phyloP scores from a whole-genome alignment of 371 early-diverging fungal species.

The Mortierella sp. region DNA sequence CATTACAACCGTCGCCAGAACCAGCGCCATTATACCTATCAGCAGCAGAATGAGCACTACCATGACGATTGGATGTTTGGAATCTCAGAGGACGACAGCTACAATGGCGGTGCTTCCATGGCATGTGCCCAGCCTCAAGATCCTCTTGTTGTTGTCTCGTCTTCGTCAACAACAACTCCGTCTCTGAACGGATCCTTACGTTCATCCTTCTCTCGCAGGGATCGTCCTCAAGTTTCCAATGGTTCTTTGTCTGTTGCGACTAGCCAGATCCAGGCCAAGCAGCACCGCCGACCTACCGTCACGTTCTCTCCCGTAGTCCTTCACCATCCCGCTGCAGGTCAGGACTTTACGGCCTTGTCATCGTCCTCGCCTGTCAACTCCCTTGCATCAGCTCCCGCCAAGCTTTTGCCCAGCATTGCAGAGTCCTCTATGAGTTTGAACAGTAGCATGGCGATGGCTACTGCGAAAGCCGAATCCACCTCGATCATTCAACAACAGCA shows the following conservation, averaged over 20 bases:
- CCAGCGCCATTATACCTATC: conserved; percentile 12
- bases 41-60: conserved; percentile 32
- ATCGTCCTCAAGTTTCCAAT: conserved; percentile 7
- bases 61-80: conserved; percentile 53
- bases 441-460: conserved; percentile 2
- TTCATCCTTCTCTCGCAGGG: conserved; percentile 26
- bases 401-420: conserved; percentile 1
- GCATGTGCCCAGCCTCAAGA: conserved; percentile 17
- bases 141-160: conserved; percentile 1
- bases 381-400: background rate
- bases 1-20: conserved; percentile 29
- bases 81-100: conserved; percentile 36
- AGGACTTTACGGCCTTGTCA: background rate
- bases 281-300: conserved; percentile 26
- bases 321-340: conserved; percentile 9
- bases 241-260: conserved; percentile 5
- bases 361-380: background rate
- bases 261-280: background rate
- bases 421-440: background rate
- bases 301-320: conserved; percentile 38
- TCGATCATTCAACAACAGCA: conserved; percentile 38
- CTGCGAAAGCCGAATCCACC: background rate
- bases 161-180: conserved; percentile 6
- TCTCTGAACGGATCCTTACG: conserved; percentile 19
- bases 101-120: conserved; percentile 14